Evolutionary conservation across 2,329 filamentous ascomycete species (phyloP).

Genomic region (Nothophoma quercina): DNA sequence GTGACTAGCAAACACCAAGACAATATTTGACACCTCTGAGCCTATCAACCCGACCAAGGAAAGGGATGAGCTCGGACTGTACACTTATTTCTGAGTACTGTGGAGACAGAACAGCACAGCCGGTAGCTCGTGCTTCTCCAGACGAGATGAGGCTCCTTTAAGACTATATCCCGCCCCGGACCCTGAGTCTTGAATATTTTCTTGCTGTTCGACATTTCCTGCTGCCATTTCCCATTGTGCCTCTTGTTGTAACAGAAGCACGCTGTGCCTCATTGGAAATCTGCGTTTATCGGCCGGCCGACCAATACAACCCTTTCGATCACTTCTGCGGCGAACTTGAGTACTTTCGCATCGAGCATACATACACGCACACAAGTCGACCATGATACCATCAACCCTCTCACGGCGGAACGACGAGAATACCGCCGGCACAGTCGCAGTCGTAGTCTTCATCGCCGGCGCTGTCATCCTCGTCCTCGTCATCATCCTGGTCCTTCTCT

Average conservation of each 20-base stretch:
- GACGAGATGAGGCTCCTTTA: slow-evolving; percentile 14
- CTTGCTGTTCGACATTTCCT: neutral
- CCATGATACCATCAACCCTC: too few species aligned
- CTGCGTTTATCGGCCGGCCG: too few species aligned
- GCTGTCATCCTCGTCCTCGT: slow-evolving; percentile 12
- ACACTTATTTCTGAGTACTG: neutral
- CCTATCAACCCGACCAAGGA: neutral
- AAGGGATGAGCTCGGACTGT: slow-evolving; percentile 9
- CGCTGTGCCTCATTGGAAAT: too few species aligned
- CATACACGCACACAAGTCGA: too few species aligned
- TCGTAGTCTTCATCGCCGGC: slow-evolving; percentile 11
- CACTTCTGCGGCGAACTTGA: too few species aligned
- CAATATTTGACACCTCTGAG: neutral
- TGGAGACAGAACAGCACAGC: slow-evolving; percentile 11
- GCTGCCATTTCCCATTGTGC: neutral
- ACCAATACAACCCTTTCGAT: too few species aligned
- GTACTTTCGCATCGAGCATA: too few species aligned
- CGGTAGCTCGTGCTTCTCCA: slow-evolving; percentile 16
- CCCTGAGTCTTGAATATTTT: neutral
- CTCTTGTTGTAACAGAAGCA: too few species aligned
- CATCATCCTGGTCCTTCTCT: slow-evolving; percentile 7
- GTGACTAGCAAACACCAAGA: too few species aligned
- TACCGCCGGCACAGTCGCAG: slow-evolving; percentile 7
- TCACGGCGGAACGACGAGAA: neutral
- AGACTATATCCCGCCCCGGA: slow-evolving; percentile 8